Evolutionary conservation across 2,329 filamentous ascomycete species (phyloP).

Genomic region (Passalora sequoiae): DNA sequence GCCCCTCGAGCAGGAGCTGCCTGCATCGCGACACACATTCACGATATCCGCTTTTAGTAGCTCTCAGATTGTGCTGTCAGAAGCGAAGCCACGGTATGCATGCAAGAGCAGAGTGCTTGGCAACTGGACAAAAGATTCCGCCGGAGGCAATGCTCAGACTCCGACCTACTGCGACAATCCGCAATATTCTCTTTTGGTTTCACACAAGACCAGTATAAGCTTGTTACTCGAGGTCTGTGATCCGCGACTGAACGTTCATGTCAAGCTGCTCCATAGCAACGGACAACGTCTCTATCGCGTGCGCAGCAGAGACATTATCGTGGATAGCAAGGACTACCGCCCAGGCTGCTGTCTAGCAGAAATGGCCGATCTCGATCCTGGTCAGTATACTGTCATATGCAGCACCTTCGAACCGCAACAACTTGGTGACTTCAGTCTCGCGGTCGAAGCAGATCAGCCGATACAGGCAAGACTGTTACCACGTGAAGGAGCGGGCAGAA

Average conservation of each 20-base stretch:
- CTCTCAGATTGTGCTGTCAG: slow-evolving; percentile 54
- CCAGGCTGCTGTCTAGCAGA: slow-evolving; percentile 70
- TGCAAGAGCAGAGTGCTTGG: slow-evolving; percentile 54
- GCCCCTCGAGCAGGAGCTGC: slow-evolving; percentile 72
- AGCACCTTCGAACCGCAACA: slow-evolving; percentile 85
- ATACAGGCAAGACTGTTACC: slow-evolving; percentile 58
- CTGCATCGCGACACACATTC: slow-evolving; percentile 70
- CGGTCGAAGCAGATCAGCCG: slow-evolving; percentile 60
- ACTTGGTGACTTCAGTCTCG: slow-evolving; percentile 66
- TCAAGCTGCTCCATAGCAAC: slow-evolving; percentile 74
- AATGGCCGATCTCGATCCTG: slow-evolving; percentile 56
- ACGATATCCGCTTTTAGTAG: slow-evolving; percentile 78
- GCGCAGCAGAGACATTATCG: slow-evolving; percentile 69
- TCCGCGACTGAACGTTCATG: slow-evolving; percentile 68
- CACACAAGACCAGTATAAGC: slow-evolving; percentile 57
- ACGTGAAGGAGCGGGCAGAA: slow-evolving; percentile 67
- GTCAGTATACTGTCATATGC: slow-evolving; percentile 80
- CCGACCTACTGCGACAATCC: slow-evolving; percentile 78
- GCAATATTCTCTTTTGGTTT: slow-evolving; percentile 66
- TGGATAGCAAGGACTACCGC: slow-evolving; percentile 83
- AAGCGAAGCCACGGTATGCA: slow-evolving; percentile 57
- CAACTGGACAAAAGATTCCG: slow-evolving; percentile 71
- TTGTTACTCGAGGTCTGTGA: slow-evolving; percentile 67
- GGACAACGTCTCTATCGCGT: slow-evolving; percentile 67
- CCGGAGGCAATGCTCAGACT: slow-evolving; percentile 77